Conservation (phyloP, 2,329 filamentous ascomycete species). For the Talaromyces sp. region DNA sequence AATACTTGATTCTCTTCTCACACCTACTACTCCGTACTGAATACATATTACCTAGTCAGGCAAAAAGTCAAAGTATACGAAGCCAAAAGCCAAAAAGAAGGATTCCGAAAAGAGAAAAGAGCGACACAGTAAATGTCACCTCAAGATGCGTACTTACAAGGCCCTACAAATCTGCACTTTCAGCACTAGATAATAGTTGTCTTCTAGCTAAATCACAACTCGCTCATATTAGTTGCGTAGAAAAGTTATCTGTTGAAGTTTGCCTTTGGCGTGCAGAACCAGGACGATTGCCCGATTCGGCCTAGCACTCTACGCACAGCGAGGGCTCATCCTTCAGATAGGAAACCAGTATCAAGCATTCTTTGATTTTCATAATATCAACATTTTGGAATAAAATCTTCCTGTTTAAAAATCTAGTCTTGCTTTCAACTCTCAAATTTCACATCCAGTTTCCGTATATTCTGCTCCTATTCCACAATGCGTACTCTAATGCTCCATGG, state of each 20-base stretch:
- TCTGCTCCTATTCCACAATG: constrained; percentile 18
- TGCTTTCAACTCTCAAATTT: background rate
- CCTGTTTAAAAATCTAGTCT: background rate
- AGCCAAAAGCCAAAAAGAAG: background rate
- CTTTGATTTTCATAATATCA: background rate
- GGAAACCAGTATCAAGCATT: background rate
- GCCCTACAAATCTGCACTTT: background rate
- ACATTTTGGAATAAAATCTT: background rate
- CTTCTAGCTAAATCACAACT: background rate
- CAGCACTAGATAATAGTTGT: background rate
- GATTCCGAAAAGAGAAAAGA: background rate
- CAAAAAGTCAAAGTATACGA: background rate
- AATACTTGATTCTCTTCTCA: background rate
- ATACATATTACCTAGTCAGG: background rate
- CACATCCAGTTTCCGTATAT: background rate
- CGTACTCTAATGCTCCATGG: constrained; percentile 34
- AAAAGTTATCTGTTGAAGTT: background rate
- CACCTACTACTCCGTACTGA: background rate
- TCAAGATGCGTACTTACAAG: background rate
- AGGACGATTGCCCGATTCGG: background rate
- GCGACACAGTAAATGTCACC: background rate
- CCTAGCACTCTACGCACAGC: background rate
- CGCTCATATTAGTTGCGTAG: background rate
- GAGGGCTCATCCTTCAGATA: background rate
- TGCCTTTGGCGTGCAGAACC: background rate